Conservation (phyloP, 306 rosid species). For the Vicia faba region DNA sequence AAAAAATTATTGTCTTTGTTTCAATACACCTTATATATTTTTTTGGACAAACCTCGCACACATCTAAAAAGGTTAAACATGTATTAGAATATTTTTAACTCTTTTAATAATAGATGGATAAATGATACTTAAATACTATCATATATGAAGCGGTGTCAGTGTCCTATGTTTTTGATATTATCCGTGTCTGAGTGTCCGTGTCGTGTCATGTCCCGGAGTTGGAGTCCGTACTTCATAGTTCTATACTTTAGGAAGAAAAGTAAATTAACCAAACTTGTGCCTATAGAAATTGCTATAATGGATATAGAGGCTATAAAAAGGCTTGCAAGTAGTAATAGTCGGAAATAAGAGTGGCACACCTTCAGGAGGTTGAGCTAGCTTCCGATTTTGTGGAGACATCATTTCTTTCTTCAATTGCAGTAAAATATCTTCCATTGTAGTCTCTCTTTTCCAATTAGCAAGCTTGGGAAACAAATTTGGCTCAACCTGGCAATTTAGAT, state of each 20-base stretch:
- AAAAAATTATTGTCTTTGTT: too few relatives aligned
- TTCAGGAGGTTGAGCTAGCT: constrained; percentile 92
- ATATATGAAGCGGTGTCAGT: too few relatives aligned
- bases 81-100: too few relatives aligned
- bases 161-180: too few relatives aligned
- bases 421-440: constrained; percentile 88
- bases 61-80: too few relatives aligned
- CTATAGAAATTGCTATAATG: background rate
- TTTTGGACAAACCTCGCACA: too few relatives aligned
- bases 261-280: constrained; percentile 14
- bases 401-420: constrained; percentile 94
- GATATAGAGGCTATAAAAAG: constrained; percentile 1
- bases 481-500: constrained; percentile 69
- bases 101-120: too few relatives aligned
- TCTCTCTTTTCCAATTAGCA: constrained; percentile 88
- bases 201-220: too few relatives aligned
- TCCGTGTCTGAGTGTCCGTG: too few relatives aligned
- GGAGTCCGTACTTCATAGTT: background rate
- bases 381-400: constrained; percentile 92
- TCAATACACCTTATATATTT: too few relatives aligned
- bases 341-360: constrained; percentile 50
- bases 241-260: background rate
- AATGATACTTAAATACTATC: too few relatives aligned
- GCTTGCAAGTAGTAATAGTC: background rate
- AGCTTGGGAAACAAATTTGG: constrained; percentile 92